Percentiles rank a stretch among this genome's conserved stretches.
These are phyloP conservation scores for Persicaria tinctoria DNA, from an alignment of 148 eudicot species.

Conservation along the genomic window DNA sequence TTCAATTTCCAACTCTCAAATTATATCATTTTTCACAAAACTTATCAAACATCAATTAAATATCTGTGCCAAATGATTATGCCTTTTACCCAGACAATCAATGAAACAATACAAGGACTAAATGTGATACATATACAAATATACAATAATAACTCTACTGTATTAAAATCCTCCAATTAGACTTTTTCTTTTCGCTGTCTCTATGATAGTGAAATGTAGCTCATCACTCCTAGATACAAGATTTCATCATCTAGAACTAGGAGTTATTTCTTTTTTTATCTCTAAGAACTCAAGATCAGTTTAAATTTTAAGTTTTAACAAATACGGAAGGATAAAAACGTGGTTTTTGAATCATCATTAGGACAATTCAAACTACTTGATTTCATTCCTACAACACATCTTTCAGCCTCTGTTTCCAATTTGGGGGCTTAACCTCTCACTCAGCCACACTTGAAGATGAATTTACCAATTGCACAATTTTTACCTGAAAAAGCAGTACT, in stretches of 20 bases:
- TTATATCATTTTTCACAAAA: background rate
- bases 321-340: background rate
- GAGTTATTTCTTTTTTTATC: background rate
- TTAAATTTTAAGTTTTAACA: background rate
- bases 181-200: background rate
- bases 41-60: background rate
- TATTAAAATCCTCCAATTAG: background rate
- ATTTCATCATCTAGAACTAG: background rate
- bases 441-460: background rate
- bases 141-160: background rate
- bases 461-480: background rate
- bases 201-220: background rate
- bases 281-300: background rate
- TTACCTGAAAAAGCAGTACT: background rate
- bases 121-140: background rate
- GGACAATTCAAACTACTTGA: background rate
- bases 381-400: background rate
- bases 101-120: background rate
- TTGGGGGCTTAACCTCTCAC: background rate
- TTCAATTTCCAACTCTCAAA: background rate
- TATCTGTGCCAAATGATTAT: background rate
- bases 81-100: background rate
- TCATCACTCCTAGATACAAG: background rate
- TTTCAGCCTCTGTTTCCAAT: background rate
- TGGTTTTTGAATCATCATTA: no score